A percentile compares a stretch with the other conserved stretches of the same genome.
These are phyloP conservation scores for Cicer cuneatum DNA, from an alignment of 306 rosid species.

Conservation along the genomic window DNA sequence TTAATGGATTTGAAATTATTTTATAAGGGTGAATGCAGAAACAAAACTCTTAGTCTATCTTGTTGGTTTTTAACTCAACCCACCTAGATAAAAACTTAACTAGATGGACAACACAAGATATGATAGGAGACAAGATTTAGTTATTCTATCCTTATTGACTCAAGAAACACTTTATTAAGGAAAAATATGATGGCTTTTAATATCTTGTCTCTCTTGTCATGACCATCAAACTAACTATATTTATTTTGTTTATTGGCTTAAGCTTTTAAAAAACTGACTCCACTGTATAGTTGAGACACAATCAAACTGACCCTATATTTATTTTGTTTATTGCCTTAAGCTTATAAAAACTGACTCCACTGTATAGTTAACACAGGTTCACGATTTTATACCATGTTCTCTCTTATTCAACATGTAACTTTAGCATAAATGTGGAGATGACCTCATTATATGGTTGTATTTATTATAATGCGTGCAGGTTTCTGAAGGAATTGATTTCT, in stretches of 20 bases:
- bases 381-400: not conserved
- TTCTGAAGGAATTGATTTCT: constrained; percentile 95
- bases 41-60: not conserved
- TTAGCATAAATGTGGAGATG: constrained; percentile 24
- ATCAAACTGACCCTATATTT: not conserved
- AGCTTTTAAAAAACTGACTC: not conserved
- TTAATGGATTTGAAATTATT: not conserved
- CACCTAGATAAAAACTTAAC: not conserved
- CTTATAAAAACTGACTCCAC: not conserved
- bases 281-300: not conserved
- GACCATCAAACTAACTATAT: not conserved
- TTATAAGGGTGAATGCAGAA: not conserved
- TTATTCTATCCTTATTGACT: not conserved
- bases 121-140: not conserved
- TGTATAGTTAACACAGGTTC: not conserved
- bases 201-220: not conserved
- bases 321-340: not conserved
- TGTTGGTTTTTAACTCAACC: not conserved
- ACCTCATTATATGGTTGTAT: constrained; percentile 30
- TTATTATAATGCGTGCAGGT: constrained; percentile 68
- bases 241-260: not conserved
- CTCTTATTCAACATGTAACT: not conserved
- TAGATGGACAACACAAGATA: not conserved
- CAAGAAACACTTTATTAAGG: not conserved
- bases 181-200: not conserved